phyloP scores from a whole-genome alignment of 495 filamentous ascomycete species.

The Amphirosellinia nigrospora region DNA sequence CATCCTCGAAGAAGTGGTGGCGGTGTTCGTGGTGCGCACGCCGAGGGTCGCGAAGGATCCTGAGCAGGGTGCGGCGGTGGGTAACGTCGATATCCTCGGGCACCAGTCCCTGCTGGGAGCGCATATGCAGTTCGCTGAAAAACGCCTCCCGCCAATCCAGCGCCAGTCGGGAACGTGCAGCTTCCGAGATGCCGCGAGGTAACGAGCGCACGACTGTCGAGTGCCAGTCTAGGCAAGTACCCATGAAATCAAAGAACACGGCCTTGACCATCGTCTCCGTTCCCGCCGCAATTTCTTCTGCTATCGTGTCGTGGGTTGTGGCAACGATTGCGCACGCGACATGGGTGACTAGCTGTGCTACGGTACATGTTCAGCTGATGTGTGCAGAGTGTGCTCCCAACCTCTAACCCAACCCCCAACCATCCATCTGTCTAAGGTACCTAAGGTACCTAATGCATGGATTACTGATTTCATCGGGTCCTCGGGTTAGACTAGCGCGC shows the following conservation, averaged over 20 bases:
- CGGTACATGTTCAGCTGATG: neutral
- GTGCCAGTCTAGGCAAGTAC: conserved; percentile 55
- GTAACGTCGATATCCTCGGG: conserved; percentile 59
- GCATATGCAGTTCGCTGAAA: conserved; percentile 51
- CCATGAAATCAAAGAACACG: conserved; percentile 57
- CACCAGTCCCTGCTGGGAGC: conserved; percentile 40
- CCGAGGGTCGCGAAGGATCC: conserved; percentile 33
- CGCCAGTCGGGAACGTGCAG: conserved; percentile 46
- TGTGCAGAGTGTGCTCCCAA: neutral
- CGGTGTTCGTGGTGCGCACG: conserved; percentile 32
- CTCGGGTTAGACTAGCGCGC: neutral
- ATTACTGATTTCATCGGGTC: neutral
- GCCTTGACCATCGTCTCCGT: conserved; percentile 40
- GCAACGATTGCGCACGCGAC: conserved; percentile 26
- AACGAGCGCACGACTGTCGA: conserved; percentile 38
- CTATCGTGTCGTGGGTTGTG: neutral
- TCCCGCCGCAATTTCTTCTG: too few relatives aligned
- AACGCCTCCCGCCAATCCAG: conserved; percentile 57
- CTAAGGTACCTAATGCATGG: too few relatives aligned
- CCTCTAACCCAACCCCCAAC: too few relatives aligned
- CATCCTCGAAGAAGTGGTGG: conserved; percentile 32
- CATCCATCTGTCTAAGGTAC: too few relatives aligned
- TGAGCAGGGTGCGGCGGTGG: conserved; percentile 45
- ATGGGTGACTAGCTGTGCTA: conserved; percentile 15
- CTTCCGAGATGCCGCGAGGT: conserved; percentile 34